Conservation (phyloP, 164 flowering plant genomes). For the Houttuynia cordata region DNA sequence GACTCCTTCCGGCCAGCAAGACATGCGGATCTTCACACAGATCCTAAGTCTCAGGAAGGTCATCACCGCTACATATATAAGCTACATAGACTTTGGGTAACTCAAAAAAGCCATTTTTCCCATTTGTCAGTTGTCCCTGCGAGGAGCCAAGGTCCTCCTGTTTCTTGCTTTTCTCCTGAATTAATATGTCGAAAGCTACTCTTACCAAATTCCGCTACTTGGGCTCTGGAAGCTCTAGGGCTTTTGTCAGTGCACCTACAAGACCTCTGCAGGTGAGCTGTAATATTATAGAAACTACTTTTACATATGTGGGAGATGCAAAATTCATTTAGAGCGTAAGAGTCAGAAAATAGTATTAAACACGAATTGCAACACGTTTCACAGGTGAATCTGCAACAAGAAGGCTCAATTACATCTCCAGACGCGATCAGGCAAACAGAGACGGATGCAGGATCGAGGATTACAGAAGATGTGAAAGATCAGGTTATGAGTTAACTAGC, state of each 20-base stretch:
- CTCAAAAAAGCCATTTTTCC: too few relatives aligned
- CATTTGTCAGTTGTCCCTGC: too few relatives aligned
- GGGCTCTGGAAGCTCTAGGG: constrained; percentile 1
- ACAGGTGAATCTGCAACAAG: background rate
- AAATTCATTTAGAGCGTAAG: background rate
- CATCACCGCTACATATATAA: too few relatives aligned
- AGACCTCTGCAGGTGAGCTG: constrained; percentile 13
- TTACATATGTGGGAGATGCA: background rate
- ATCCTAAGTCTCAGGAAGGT: too few relatives aligned
- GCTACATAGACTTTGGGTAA: too few relatives aligned
- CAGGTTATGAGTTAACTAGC: background rate
- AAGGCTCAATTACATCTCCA: background rate
- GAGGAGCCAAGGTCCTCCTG: too few relatives aligned
- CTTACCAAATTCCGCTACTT: constrained; percentile 4
- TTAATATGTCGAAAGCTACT: constrained; percentile 2
- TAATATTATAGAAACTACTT: too few relatives aligned
- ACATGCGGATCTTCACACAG: too few relatives aligned
- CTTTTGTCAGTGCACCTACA: constrained; percentile 5
- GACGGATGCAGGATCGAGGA: background rate
- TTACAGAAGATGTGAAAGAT: constrained; percentile 6
- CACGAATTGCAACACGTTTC: too few relatives aligned
- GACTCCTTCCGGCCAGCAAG: too few relatives aligned
- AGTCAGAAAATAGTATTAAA: background rate
- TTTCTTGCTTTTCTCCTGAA: constrained; percentile 12
- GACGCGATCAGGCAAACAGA: background rate